These are phyloP conservation scores for Chaetothyriales sp. DNA, from an alignment of 2,329 filamentous ascomycete genomes.

Conservation along the genomic window DNA sequence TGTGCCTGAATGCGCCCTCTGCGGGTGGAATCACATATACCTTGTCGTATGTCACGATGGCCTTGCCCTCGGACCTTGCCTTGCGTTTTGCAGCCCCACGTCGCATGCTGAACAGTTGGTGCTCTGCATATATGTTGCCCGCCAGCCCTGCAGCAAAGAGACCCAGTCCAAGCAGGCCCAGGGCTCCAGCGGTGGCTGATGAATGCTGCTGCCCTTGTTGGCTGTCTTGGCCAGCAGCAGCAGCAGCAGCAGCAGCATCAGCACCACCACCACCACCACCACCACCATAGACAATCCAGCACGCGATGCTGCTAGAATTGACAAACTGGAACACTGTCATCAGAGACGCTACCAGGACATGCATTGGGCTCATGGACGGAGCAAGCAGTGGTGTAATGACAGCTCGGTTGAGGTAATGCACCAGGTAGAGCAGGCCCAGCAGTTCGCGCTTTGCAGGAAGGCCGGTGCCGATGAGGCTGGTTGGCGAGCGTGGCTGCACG, in stretches of 20 bases:
- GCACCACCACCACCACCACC: slow-evolving; percentile 1
- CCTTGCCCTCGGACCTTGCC: slow-evolving; percentile 17
- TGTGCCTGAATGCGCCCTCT: slow-evolving; percentile 57
- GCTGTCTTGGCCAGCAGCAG: slow-evolving; percentile 3
- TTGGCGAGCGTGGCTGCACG: slow-evolving; percentile 10
- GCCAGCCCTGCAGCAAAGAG: slow-evolving; percentile 64
- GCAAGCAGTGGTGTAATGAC: slow-evolving; percentile 64
- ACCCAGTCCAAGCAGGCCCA: slow-evolving; percentile 48
- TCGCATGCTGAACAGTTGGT: slow-evolving; percentile 74
- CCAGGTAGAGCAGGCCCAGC: slow-evolving; percentile 37
- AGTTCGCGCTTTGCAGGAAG: slow-evolving; percentile 25
- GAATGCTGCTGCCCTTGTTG: neutral
- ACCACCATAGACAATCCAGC: slow-evolving; percentile 48
- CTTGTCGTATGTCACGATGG: slow-evolving; percentile 48
- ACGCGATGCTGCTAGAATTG: slow-evolving; percentile 64
- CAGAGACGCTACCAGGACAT: slow-evolving; percentile 48
- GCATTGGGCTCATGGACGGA: slow-evolving; percentile 85
- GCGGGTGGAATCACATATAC: slow-evolving; percentile 73
- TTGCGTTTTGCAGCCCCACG: slow-evolving; percentile 41
- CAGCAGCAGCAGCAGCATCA: neutral
- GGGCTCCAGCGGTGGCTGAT: slow-evolving; percentile 3
- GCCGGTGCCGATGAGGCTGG: slow-evolving; percentile 11
- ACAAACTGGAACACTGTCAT: slow-evolving; percentile 61
- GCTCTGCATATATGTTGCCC: slow-evolving; percentile 78
- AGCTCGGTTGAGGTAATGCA: slow-evolving; percentile 86